Evolutionary conservation across 306 rosid species (phyloP), one percentile per base, ranked within the genome.

Genomic region (Quercus parvula): DNA sequence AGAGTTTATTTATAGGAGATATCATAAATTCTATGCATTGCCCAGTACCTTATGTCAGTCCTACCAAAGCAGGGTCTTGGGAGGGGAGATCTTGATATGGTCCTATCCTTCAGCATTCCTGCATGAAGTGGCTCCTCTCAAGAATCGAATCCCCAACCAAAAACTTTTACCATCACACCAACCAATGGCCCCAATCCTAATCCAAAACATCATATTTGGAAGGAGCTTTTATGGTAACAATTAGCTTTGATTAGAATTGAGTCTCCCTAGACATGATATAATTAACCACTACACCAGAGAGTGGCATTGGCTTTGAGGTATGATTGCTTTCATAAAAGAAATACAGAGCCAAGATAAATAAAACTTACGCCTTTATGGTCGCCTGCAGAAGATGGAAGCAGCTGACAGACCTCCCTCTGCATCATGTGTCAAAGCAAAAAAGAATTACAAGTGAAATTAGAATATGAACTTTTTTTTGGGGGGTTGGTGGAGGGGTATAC

Each of bases 341-440:
- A 70, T 28, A 54, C 55, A 78, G 9, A 20, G 74, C 81, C 59
- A 77, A 71, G 72, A 71, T 61, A 74, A 75, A 71, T 44, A 22
- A 17, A 78, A 79, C 92, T 84, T 85, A 92, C 99, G 85, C 98
- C 92, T 87, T 77, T 90, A 58, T 78, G 83, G 77, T 95, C 97
- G 24, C 85, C 83, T 2, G 86, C 69, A 81, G 97, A 90, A 77
- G 96, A 87, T 80, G 99, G 94, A 84, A 90, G 84, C 78, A 92
- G 85, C 81, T 81, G 93, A 80, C 99, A 92, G 52, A 92, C 92
- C 81, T 95, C 99, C 86, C 98, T 91, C 99, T 95, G 85, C 87
- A 88, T 72, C 56, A 88, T 41, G 77, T 14, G 71, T 57, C 30
- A 85, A 83, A 76, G 54, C 74, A 51, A 57, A n/a, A 58, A 75